Evolutionary conservation across 169 alveolate species (phyloP).

Genomic region (Cryptosporidium baileyi): DNA sequence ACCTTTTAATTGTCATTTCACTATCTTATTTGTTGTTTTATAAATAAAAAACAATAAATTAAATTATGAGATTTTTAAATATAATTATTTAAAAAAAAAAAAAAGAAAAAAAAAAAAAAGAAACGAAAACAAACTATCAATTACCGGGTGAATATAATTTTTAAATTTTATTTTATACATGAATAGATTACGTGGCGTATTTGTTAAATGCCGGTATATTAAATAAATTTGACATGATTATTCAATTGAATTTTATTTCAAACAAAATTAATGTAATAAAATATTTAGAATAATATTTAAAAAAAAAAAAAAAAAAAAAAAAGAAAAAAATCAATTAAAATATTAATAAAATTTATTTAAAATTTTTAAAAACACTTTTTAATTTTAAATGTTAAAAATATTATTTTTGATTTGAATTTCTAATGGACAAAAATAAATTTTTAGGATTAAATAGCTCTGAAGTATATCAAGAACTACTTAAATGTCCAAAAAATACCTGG

Average conservation of each 20-base stretch:
- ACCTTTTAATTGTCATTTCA: too few relatives aligned
- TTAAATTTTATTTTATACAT: too few relatives aligned
- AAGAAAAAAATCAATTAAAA: background rate
- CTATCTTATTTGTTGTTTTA: background rate
- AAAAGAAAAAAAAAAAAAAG: background rate
- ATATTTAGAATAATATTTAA: background rate
- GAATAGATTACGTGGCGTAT: too few relatives aligned
- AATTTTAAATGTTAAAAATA: background rate
- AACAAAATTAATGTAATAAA: background rate
- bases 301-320: background rate
- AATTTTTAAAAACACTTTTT: background rate
- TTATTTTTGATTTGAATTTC: background rate
- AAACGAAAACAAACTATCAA: too few relatives aligned
- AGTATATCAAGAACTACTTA: constrained; percentile 26
- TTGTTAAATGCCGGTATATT: too few relatives aligned
- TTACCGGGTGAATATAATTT: too few relatives aligned
- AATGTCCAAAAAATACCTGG: constrained; percentile 54
- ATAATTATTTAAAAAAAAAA: background rate
- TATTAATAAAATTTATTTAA: background rate
- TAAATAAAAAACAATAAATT: background rate
- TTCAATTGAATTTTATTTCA: too few relatives aligned
- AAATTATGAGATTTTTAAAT: background rate
- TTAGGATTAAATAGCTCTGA: constrained; percentile 18
- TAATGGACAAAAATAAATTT: background rate
- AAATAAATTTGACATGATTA: too few relatives aligned